Base-by-base conservation (phyloP, 495 filamentous ascomycete genomes). In the Talaromyces nanjingensis region DNA sequence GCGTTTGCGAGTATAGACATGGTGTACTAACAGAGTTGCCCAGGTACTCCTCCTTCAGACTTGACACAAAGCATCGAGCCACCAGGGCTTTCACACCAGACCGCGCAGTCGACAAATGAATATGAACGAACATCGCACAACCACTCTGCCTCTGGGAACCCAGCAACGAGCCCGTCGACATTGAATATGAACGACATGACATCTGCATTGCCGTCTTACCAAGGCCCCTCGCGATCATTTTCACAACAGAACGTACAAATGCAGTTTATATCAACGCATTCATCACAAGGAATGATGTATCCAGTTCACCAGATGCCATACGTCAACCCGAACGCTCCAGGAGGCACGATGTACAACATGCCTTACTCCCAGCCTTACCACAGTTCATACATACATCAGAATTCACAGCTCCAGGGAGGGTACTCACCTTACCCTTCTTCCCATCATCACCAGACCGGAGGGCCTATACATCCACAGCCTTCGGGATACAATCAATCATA, bases 141-240 rank as follows among this genome's bases (percentile, higher is more conserved):
- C 16, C 22, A 60, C 6, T 66, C 66, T 31, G 63, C 67, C 16
- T 65, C 63, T 14, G 60, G 59, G 33, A 66, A 61, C 24, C 78
- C 75, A 67, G 76, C 71, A 63, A 57, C 65, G 12, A 58, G 59
- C 14, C 63, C 72, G 22, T 67, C 77, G 34, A 59, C 68, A 16
- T 73, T 84, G 63, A 80, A 75, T 62, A 82, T 84, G 81, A 70
- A 69, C 31, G 70, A 72, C 25, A 78, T 84, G 74, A 67, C 65
- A 22, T 78, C 78, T 25, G 67, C 77, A 33, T 67, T 85, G 3
- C 81, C 82, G 47, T 68, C 71, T 22, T 79, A 78, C 49, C 73
- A 67, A 34, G 61, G 66, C 16, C 68, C 71, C 18, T 58, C 70
- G 29, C 67, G 68, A 42, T 65, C 71, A 55, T 76, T 71, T 58